Conservation (phyloP, 2,329 filamentous ascomycete species). For the Talaromyces sp. region DNA sequence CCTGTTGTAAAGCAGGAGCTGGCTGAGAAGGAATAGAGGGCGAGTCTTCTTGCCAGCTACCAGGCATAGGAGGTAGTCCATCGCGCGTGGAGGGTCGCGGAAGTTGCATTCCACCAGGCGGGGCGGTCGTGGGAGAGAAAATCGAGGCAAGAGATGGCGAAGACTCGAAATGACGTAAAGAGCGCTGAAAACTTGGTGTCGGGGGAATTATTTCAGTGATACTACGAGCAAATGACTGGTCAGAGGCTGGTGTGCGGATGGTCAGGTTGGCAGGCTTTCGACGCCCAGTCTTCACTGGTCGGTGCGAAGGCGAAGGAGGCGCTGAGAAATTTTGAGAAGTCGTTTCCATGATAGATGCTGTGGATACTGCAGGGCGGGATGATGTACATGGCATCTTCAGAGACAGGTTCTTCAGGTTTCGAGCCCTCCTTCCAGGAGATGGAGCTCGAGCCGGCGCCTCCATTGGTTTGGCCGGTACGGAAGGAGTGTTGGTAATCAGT, state of each 20-base stretch:
- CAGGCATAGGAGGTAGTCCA: conserved; percentile 21
- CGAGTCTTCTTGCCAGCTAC: conserved; percentile 23
- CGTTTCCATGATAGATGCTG: conserved; percentile 43
- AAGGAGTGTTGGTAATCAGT: conserved; percentile 13
- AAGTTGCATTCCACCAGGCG: conserved; percentile 47
- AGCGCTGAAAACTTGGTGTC: conserved; percentile 50
- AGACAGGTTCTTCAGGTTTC: conserved; percentile 60
- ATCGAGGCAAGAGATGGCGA: conserved; percentile 53
- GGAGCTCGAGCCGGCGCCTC: conserved; percentile 21
- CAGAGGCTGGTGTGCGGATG: conserved; percentile 50
- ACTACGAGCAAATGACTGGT: conserved; percentile 44
- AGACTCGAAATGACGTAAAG: conserved; percentile 56
- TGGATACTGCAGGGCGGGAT: conserved; percentile 42
- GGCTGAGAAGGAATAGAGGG: conserved; percentile 17
- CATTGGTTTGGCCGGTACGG: background rate
- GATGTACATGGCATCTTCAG: conserved; percentile 51
- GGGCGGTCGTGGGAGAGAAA: conserved; percentile 46
- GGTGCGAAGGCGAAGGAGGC: conserved; percentile 52
- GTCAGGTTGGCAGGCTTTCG: conserved; percentile 56
- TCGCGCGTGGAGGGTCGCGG: conserved; percentile 34
- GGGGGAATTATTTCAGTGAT: conserved; percentile 50
- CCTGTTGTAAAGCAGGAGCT: conserved; percentile 25
- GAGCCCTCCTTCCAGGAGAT: conserved; percentile 37
- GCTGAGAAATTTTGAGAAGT: conserved; percentile 38
- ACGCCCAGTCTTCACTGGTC: conserved; percentile 48